These are phyloP conservation scores for Hypholoma sublateritium DNA, from an alignment of 768 basidiomycete species.

Conservation along the genomic window DNA sequence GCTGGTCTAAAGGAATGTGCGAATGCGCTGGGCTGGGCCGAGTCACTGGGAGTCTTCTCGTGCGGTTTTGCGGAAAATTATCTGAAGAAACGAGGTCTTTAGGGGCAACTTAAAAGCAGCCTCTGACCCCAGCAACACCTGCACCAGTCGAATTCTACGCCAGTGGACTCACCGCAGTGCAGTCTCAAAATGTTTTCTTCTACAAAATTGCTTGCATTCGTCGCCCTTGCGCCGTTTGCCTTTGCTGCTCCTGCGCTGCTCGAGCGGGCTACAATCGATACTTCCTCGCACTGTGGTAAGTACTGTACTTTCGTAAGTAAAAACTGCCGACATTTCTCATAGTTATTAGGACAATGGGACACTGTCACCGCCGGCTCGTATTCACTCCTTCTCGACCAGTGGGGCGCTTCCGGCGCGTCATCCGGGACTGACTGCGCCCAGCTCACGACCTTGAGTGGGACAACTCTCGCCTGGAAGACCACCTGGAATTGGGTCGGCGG, in stretches of 20 bases:
- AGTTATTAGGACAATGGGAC: constrained; percentile 52
- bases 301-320: neutral
- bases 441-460: constrained; percentile 41
- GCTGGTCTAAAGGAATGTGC: neutral
- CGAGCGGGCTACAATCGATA: constrained; percentile 32
- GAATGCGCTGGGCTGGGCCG: neutral
- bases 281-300: constrained; percentile 37
- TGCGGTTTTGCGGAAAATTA: constrained; percentile 2
- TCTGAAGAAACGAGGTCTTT: constrained; percentile 1
- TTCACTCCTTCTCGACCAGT: constrained; percentile 49
- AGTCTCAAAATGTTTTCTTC: constrained; percentile 17
- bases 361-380: constrained; percentile 43
- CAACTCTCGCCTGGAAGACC: constrained; percentile 48
- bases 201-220: constrained; percentile 26
- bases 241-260: constrained; percentile 30
- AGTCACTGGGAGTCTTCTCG: neutral
- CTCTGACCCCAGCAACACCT: too few species aligned
- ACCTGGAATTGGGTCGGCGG: constrained; percentile 56
- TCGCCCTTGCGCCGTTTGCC: constrained; percentile 29
- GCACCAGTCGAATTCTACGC: neutral
- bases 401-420: constrained; percentile 37
- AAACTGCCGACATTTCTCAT: neutral
- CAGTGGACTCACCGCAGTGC: neutral
- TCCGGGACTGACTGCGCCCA: constrained; percentile 54
- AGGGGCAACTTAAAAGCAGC: neutral